These are phyloP conservation scores for Nectriaceae sp. DNA, from an alignment of 2,329 filamentous ascomycete genomes.

Conservation along the genomic window DNA sequence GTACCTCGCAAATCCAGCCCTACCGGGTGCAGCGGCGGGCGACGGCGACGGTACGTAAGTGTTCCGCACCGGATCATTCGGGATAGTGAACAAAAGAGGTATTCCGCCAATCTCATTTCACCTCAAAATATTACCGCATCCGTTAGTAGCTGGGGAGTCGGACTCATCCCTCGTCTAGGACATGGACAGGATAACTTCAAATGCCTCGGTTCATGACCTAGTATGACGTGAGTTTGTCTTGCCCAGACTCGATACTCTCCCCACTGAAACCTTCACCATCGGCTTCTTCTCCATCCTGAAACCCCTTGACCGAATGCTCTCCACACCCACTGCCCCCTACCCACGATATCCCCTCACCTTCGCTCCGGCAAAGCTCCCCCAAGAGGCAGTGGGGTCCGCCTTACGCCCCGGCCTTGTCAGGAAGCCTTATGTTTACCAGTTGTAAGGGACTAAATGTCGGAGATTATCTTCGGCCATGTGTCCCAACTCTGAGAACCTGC, in stretches of 20 bases:
- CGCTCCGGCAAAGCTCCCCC: conserved; percentile 19
- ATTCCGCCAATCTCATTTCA: conserved; percentile 8
- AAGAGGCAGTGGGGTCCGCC: conserved; percentile 29
- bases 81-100: too few relatives aligned
- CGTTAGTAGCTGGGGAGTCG: neutral
- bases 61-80: conserved; percentile 6
- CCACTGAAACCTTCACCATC: neutral
- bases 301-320: conserved; percentile 12
- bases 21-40: too few relatives aligned
- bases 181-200: too few relatives aligned
- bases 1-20: too few relatives aligned
- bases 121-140: neutral
- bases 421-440: neutral
- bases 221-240: conserved; percentile 2
- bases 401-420: conserved; percentile 2
- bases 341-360: conserved; percentile 2
- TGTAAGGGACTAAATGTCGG: conserved; percentile 19
- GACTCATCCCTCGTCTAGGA: too few relatives aligned
- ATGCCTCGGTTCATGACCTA: neutral
- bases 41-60: too few relatives aligned
- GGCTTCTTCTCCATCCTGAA: conserved; percentile 5
- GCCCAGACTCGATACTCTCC: neutral
- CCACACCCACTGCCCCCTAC: conserved; percentile 5
- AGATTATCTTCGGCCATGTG: too few relatives aligned
- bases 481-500: too few relatives aligned